Conservation (phyloP, 306 rosid genomes). For the Medicago arabica region DNA sequence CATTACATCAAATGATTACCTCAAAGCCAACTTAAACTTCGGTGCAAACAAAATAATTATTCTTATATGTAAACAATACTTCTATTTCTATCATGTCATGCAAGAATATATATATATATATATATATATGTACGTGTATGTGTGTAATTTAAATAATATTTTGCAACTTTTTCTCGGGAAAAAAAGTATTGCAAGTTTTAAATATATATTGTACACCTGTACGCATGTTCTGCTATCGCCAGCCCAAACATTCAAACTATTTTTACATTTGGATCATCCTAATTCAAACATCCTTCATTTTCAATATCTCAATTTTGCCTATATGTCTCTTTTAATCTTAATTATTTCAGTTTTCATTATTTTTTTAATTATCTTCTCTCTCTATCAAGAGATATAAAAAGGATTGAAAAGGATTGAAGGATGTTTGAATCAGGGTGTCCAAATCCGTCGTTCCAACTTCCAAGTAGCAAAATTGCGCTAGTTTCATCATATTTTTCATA, state of each 20-base stretch:
- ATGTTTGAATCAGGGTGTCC: neutral
- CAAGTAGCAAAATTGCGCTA: neutral
- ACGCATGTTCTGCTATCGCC: neutral
- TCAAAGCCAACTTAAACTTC: no score
- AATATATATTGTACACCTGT: neutral
- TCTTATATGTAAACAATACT: no score
- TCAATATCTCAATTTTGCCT: neutral
- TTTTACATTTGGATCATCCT: neutral
- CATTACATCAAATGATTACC: no score
- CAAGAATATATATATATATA: no score
- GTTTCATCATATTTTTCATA: neutral
- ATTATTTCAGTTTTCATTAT: neutral
- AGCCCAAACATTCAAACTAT: neutral
- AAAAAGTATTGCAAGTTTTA: neutral
- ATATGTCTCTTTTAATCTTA: neutral
- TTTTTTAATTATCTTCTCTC: neutral
- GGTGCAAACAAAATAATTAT: no score
- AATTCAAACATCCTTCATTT: neutral
- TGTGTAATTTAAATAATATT: constrained; percentile 4
- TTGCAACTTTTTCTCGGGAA: neutral
- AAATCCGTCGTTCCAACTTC: neutral
- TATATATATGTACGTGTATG: neutral
- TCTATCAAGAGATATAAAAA: neutral
- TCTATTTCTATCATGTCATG: no score
- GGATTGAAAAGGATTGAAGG: neutral